phyloP scores from a whole-genome alignment of 371 early-diverging fungal genomes.

The Mucor saturninus region DNA sequence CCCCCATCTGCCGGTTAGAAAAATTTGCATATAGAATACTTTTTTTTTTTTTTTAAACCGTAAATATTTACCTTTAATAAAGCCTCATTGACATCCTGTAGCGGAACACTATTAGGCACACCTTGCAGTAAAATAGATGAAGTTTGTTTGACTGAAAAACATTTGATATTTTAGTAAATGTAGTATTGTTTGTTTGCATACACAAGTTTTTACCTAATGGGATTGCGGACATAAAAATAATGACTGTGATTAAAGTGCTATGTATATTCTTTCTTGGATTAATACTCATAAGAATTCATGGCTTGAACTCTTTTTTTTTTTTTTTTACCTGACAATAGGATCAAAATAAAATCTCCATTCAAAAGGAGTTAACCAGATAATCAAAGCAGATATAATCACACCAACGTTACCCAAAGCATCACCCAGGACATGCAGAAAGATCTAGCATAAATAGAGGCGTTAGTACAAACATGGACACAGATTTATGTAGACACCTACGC shows the following conservation, averaged over 20 bases:
- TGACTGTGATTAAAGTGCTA: constrained; percentile 42
- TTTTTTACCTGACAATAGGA: constrained; percentile 60
- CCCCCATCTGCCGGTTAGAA: too few species aligned
- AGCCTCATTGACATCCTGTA: constrained; percentile 69
- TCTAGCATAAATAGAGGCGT: constrained; percentile 22
- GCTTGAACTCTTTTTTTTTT: not conserved
- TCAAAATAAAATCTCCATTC: constrained; percentile 81
- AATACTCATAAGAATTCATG: not conserved
- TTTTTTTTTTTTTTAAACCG: constrained; percentile 3
- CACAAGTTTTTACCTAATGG: constrained; percentile 38
- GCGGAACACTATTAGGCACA: constrained; percentile 70
- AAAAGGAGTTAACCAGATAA: constrained; percentile 77
- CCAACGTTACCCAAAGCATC: constrained; percentile 94
- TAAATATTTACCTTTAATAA: constrained; percentile 40
- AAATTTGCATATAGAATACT: not conserved
- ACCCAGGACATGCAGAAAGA: constrained; percentile 94
- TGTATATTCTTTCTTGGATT: not conserved
- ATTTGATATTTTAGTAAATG: not conserved
- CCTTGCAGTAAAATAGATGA: constrained; percentile 87
- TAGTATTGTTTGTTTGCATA: not conserved
- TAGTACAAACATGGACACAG: not conserved
- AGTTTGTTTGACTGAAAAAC: constrained; percentile 74
- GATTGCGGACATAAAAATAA: constrained; percentile 46
- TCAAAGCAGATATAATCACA: constrained; percentile 83
- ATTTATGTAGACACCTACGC: constrained; percentile 45